Percentiles rank a stretch among this genome's conserved stretches.
These are phyloP conservation scores for Paraleonurus japonicus DNA, from an alignment of 257 asterid genomes.

Conservation along the genomic window DNA sequence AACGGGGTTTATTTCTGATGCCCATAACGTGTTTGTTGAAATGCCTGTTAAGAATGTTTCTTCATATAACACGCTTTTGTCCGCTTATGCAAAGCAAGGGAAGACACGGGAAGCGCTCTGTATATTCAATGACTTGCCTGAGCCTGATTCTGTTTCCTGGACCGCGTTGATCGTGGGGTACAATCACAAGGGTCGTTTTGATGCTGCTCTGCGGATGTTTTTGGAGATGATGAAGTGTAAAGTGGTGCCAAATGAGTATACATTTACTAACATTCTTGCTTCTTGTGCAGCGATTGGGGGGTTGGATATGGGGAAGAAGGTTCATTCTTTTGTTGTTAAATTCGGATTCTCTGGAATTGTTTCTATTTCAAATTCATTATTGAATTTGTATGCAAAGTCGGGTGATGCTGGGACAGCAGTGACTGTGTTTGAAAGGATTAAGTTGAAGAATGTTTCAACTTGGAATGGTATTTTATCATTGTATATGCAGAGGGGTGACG, in stretches of 20 bases:
- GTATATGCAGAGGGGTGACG: slow-evolving; percentile 61
- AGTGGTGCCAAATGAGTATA: slow-evolving; percentile 62
- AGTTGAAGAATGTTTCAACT: slow-evolving; percentile 55
- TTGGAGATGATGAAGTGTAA: slow-evolving; percentile 49
- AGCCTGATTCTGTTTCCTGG: slow-evolving; percentile 82
- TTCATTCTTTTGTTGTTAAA: slow-evolving; percentile 71
- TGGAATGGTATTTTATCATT: slow-evolving; percentile 62
- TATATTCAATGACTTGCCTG: slow-evolving; percentile 50
- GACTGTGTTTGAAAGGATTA: slow-evolving; percentile 51
- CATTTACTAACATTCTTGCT: slow-evolving; percentile 63
- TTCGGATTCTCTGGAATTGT: slow-evolving; percentile 51
- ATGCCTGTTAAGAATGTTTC: slow-evolving; percentile 64
- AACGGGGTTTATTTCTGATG: slow-evolving; percentile 47
- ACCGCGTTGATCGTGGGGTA: slow-evolving; percentile 79
- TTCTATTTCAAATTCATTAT: slow-evolving; percentile 66
- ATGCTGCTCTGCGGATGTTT: slow-evolving; percentile 49
- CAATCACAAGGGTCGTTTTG: slow-evolving; percentile 48
- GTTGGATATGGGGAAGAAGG: slow-evolving; percentile 53
- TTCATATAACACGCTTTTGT: slow-evolving; percentile 70
- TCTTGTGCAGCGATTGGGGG: slow-evolving; percentile 57
- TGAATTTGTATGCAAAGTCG: slow-evolving; percentile 81
- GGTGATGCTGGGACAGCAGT: slow-evolving; percentile 49
- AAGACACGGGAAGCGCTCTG: slow-evolving; percentile 44
- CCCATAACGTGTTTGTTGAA: slow-evolving; percentile 62
- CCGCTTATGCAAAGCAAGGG: slow-evolving; percentile 72